Conservation (phyloP, 2,329 filamentous ascomycete species). For the Paecilomyces formosus region DNA sequence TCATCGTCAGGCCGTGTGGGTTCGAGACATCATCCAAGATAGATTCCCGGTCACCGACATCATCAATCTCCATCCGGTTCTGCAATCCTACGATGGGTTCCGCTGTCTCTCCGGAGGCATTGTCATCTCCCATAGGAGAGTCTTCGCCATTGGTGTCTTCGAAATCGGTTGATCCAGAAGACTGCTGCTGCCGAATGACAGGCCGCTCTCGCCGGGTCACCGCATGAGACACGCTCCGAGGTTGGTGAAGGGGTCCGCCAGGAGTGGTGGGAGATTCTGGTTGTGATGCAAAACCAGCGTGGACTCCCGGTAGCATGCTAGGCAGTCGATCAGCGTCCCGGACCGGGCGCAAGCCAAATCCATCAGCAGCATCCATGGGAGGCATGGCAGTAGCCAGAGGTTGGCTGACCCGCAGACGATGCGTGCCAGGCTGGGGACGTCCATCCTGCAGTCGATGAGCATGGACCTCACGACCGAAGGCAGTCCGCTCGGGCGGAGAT, state of each 20-base stretch:
- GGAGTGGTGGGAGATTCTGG: constrained; percentile 88
- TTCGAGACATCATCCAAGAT: constrained; percentile 66
- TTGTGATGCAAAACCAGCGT: constrained; percentile 70
- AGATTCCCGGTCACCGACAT: constrained; percentile 75
- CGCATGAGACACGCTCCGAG: constrained; percentile 48
- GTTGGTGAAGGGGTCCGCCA: constrained; percentile 53
- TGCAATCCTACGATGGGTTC: constrained; percentile 74
- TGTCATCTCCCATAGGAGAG: constrained; percentile 65
- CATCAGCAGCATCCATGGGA: constrained; percentile 61
- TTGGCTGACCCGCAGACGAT: constrained; percentile 53
- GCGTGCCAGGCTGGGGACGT: constrained; percentile 35
- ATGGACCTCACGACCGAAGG: constrained; percentile 50
- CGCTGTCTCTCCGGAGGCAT: constrained; percentile 36
- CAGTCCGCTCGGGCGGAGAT: constrained; percentile 64
- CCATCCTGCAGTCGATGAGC: constrained; percentile 40
- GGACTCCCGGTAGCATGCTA: constrained; percentile 67
- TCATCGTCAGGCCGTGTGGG: constrained; percentile 66
- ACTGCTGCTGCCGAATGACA: constrained; percentile 83
- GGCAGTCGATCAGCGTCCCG: constrained; percentile 75
- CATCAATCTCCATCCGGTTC: constrained; percentile 74
- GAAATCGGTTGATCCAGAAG: constrained; percentile 79
- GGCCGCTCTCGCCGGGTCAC: constrained; percentile 61
- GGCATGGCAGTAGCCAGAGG: constrained; percentile 61
- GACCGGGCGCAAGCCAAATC: constrained; percentile 67
- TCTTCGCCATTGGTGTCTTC: constrained; percentile 85